These are phyloP conservation scores for Xylaria sp. DNA, from an alignment of 2,329 filamentous ascomycete species.

Conservation along the genomic window DNA sequence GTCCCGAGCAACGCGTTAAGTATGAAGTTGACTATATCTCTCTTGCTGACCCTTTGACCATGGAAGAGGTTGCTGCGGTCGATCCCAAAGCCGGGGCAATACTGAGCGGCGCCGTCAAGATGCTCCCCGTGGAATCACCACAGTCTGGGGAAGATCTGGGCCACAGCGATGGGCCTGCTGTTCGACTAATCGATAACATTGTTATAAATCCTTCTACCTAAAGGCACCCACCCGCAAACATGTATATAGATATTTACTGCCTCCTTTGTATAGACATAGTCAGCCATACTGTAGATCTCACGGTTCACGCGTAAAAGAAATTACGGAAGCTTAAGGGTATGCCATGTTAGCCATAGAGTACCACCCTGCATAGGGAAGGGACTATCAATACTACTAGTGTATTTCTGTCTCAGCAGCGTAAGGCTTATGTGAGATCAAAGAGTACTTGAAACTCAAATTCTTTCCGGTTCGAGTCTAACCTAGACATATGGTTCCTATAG, in stretches of 20 bases:
- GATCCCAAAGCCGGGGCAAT: slow-evolving; percentile 77
- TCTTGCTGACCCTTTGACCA: slow-evolving; percentile 80
- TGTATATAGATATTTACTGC: background rate
- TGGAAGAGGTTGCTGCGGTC: slow-evolving; percentile 77
- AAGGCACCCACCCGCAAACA: background rate
- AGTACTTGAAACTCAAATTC: background rate
- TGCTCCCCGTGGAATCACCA: slow-evolving; percentile 78
- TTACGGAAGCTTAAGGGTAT: no score
- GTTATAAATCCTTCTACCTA: slow-evolving; percentile 60
- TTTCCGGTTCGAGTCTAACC: no score
- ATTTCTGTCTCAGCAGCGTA: no score
- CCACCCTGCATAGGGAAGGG: no score
- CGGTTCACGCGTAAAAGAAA: no score
- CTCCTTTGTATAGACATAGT: background rate
- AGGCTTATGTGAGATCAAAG: no score
- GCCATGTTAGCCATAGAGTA: no score
- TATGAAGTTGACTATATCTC: slow-evolving; percentile 94
- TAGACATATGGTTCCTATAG: no score
- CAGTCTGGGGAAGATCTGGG: slow-evolving; percentile 76
- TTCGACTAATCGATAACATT: slow-evolving; percentile 94
- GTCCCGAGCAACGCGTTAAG: slow-evolving; percentile 64
- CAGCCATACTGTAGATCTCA: no score
- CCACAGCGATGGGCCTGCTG: slow-evolving; percentile 71
- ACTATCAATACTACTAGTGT: no score
- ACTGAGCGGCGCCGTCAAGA: slow-evolving; percentile 88